Conservation (phyloP, 495 filamentous ascomycete genomes). For the Aspergillus heteromorphus region DNA sequence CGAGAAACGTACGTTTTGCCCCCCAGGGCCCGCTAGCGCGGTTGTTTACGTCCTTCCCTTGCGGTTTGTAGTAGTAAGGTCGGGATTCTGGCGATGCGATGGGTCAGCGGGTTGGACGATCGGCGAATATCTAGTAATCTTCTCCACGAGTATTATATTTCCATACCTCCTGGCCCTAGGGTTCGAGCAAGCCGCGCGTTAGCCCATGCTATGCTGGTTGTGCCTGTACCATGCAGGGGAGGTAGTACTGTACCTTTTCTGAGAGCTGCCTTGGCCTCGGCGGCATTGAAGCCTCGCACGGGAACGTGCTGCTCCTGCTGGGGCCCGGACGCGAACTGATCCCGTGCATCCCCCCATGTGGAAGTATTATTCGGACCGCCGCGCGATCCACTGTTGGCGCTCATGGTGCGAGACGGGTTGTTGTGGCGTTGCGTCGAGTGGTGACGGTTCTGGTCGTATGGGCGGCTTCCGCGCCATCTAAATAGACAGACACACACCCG, state of each 20-base stretch:
- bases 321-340: slow-evolving; percentile 14
- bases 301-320: slow-evolving; percentile 40
- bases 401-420: slow-evolving; percentile 24
- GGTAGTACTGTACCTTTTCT: slow-evolving; percentile 29
- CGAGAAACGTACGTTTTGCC: slow-evolving; percentile 39
- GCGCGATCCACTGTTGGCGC: slow-evolving; percentile 29
- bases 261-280: slow-evolving; percentile 38
- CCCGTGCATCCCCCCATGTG: slow-evolving; percentile 23
- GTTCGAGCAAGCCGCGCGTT: not conserved
- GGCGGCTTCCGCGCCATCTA: slow-evolving; percentile 40
- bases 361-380: slow-evolving; percentile 25
- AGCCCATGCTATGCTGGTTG: not conserved
- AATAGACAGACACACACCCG: not conserved
- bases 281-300: slow-evolving; percentile 44
- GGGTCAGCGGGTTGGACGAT: slow-evolving; percentile 7
- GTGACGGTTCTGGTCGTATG: slow-evolving; percentile 34
- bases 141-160: not conserved
- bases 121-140: not conserved
- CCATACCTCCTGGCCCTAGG: slow-evolving; percentile 28
- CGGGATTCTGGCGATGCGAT: slow-evolving; percentile 23
- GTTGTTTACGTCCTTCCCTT: slow-evolving; percentile 36
- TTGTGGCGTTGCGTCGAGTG: slow-evolving; percentile 36
- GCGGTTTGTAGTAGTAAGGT: slow-evolving; percentile 34
- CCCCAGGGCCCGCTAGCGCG: slow-evolving; percentile 42
- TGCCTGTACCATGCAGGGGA: not conserved